Conservation (phyloP, 78 protist genomes). For the Acrasis kona region DNA sequence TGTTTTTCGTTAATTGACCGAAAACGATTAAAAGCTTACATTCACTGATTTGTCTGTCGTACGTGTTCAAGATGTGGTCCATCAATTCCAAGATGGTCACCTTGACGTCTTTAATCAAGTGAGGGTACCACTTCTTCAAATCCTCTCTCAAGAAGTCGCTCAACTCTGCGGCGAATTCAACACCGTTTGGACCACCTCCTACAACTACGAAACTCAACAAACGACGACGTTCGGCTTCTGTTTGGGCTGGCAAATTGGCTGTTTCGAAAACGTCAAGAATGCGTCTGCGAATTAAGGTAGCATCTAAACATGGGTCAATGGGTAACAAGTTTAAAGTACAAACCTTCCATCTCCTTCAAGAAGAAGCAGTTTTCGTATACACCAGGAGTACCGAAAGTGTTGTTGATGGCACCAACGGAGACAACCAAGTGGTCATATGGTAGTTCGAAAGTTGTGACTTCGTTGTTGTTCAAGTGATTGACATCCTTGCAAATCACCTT, state of each 20-base stretch:
- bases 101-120: conserved; percentile 9
- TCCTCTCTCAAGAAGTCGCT: background rate
- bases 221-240: conserved; percentile 10
- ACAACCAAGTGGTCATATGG: conserved; percentile 59
- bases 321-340: too few relatives aligned
- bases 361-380: conserved; percentile 36
- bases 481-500: background rate
- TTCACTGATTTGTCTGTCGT: conserved; percentile 31
- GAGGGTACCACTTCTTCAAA: conserved; percentile 22
- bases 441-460: conserved; percentile 8
- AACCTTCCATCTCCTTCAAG: too few relatives aligned
- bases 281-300: conserved; percentile 23
- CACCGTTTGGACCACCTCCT: conserved; percentile 83
- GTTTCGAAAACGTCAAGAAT: conserved; percentile 42
- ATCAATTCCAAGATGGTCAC: conserved; percentile 39
- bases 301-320: conserved; percentile 55
- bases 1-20: too few relatives aligned
- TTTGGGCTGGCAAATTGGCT: conserved; percentile 27
- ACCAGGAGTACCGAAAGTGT: conserved; percentile 61
- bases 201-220: conserved; percentile 39
- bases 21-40: too few relatives aligned
- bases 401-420: conserved; percentile 46
- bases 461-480: background rate
- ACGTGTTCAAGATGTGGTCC: conserved; percentile 49
- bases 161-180: conserved; percentile 49